phyloP scores from a whole-genome alignment of 2,329 filamentous ascomycete species.

The Botrytis elliptica region DNA sequence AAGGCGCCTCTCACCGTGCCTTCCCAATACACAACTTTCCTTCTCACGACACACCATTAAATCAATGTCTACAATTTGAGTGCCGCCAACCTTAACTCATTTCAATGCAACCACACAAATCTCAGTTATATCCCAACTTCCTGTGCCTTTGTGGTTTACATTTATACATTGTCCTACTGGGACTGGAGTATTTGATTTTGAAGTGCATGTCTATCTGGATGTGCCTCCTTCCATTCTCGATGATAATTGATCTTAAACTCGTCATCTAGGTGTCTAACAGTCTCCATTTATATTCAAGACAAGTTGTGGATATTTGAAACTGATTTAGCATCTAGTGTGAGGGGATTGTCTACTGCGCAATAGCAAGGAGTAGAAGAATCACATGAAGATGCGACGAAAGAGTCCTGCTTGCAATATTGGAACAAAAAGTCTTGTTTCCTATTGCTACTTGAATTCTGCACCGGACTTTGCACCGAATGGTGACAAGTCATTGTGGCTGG shows the following conservation, averaged over 20 bases:
- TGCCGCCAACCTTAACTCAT: neutral
- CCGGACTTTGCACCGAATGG: no score
- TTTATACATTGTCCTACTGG: neutral
- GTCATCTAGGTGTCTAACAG: neutral
- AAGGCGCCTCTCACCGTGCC: neutral
- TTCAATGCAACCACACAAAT: neutral
- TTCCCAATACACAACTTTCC: neutral
- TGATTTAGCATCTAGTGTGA: neutral
- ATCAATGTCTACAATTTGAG: no score
- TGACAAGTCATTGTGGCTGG: no score
- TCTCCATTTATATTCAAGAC: neutral
- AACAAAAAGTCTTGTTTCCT: no score
- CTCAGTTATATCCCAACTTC: neutral
- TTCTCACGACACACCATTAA: neutral
- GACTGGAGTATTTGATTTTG: neutral
- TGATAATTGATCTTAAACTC: neutral
- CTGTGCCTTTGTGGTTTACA: neutral
- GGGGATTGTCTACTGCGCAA: rapidly evolving
- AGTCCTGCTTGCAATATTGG: no score
- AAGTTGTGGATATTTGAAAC: neutral
- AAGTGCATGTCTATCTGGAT: neutral
- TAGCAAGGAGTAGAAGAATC: neutral
- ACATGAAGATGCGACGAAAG: neutral
- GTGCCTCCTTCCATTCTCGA: rapidly evolving
- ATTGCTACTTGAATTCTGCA: no score